Evolutionary conservation across 208 protist species (phyloP), one percentile per base, ranked within the genome.

Genomic region (Acanthamoeba culbertsoni): DNA sequence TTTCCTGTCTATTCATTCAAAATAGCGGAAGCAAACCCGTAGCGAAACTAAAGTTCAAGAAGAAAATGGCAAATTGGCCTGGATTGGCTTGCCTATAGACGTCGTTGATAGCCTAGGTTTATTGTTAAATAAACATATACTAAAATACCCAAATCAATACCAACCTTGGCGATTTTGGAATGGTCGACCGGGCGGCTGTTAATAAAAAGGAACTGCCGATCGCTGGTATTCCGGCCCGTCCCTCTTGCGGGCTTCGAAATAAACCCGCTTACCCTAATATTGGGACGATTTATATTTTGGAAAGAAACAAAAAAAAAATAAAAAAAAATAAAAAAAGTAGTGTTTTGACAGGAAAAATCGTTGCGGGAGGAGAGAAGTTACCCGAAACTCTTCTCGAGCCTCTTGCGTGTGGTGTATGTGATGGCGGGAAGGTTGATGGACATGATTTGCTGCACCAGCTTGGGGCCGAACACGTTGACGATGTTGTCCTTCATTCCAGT

Each of bases 141-240:
- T 14, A n/a, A n/a, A 59, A 59, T 59, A 59, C 16, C 51, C 51
- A 59, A n/a, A 59, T 59, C 51, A 23, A 59, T 59, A 14, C 16
- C 37, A 26, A 88, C 48, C 53, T 91, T 91, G 23, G 16, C 33
- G 45, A 93, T 43, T 26, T 59, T 45, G 37, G 5, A 33, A 28
- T 86, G 51, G 71, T 93, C 89, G 5, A 93, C 68, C n/a, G 89
- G 89, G 3, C 89, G 31, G 23, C 33, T 48, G 46, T 93, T 93
- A 20, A 97, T 37, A 62, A 88, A 97, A 12, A 97, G 48, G 63
- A 96, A 97, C 77, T 97, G 95, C 79, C 91, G 33, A 62, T 97
- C 95, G 1, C n/a, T 20, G 26, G 43, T 73, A 51, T 77, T 82
- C 31, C 94, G 65, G n/a, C 93, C 94, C 31, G 62, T 89, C 28